Conservation (phyloP, 441 rosid genomes). For the Populus hybrid region DNA sequence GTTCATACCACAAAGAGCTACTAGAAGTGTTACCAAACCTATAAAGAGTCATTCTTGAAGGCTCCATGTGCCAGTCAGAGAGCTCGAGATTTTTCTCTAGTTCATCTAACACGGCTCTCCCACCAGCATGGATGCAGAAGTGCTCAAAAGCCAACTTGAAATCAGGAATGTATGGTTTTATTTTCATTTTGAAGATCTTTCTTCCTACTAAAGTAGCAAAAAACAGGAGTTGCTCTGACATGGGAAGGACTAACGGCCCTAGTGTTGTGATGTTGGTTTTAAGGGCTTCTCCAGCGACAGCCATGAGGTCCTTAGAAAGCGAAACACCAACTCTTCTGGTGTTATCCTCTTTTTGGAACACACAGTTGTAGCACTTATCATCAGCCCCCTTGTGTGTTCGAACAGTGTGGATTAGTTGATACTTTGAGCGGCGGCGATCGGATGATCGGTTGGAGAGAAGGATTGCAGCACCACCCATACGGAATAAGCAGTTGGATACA, state of each 20-base stretch:
- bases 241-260: conserved; percentile 83
- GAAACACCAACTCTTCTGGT: conserved; percentile 65
- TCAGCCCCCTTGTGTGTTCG: conserved; percentile 90
- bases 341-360: conserved; percentile 70
- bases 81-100: conserved; percentile 75
- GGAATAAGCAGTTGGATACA: conserved; percentile 79
- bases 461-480: conserved; percentile 91
- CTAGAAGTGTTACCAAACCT: conserved; percentile 90
- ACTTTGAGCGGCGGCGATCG: conserved; percentile 72
- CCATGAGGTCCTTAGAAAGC: conserved; percentile 70
- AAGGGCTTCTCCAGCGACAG: conserved; percentile 83
- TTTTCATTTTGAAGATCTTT: conserved; percentile 53
- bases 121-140: conserved; percentile 93
- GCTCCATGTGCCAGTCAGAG: conserved; percentile 76
- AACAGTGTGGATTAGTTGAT: conserved; percentile 68
- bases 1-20: conserved; percentile 86
- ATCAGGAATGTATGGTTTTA: conserved; percentile 77
- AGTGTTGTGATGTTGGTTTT: conserved; percentile 79
- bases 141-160: conserved; percentile 81
- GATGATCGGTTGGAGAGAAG: conserved; percentile 64
- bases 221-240: conserved; percentile 71
- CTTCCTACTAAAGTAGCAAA: conserved; percentile 49
- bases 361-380: conserved; percentile 64
- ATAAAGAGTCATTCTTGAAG: conserved; percentile 83
- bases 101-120: conserved; percentile 86